Evolutionary conservation across 768 basidiomycete genomes (phyloP).

Genomic region (Fomitopsis pulvina): DNA sequence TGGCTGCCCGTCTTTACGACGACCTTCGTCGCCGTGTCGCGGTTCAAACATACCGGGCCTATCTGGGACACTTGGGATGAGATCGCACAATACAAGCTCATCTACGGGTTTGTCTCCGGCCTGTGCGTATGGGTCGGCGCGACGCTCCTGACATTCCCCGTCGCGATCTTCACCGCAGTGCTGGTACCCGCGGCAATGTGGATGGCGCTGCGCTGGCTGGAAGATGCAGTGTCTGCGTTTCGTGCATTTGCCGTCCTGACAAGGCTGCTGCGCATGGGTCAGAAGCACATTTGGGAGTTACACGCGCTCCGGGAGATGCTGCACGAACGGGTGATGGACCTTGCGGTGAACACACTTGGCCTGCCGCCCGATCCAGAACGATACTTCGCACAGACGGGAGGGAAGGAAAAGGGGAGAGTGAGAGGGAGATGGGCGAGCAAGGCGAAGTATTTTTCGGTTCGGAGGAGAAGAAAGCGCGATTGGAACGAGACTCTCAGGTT

Average conservation of each 20-base stretch:
- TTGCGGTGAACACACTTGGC: slow-evolving; percentile 51
- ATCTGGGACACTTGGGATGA: slow-evolving; percentile 87
- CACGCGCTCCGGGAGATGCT: slow-evolving; percentile 48
- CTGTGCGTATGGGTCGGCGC: slow-evolving; percentile 55
- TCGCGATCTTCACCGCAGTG: slow-evolving; percentile 49
- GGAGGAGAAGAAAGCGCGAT: slow-evolving; percentile 73
- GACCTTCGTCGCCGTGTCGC: slow-evolving; percentile 62
- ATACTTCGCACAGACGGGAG: slow-evolving; percentile 53
- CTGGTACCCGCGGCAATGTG: slow-evolving; percentile 77
- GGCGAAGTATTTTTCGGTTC: slow-evolving; percentile 73
- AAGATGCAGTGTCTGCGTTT: slow-evolving; percentile 75
- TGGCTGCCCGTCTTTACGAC: slow-evolving; percentile 77
- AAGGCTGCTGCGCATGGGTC: slow-evolving; percentile 58
- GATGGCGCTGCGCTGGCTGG: slow-evolving; percentile 85
- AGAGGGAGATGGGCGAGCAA: slow-evolving; percentile 62
- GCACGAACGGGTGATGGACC: slow-evolving; percentile 57
- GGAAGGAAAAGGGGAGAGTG: slow-evolving; percentile 66
- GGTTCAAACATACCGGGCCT: slow-evolving; percentile 77
- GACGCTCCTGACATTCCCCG: slow-evolving; percentile 53
- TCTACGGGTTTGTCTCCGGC: slow-evolving; percentile 74
- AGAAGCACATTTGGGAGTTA: slow-evolving; percentile 46
- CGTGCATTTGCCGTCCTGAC: slow-evolving; percentile 62
- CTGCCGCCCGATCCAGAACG: slow-evolving; percentile 66
- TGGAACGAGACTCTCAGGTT: slow-evolving; percentile 84
- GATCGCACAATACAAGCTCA: slow-evolving; percentile 84